A percentile compares a stretch with the other conserved stretches of the same genome.
These are phyloP conservation scores for Inga oerstediana DNA, from an alignment of 306 rosid species.

Conservation along the genomic window DNA sequence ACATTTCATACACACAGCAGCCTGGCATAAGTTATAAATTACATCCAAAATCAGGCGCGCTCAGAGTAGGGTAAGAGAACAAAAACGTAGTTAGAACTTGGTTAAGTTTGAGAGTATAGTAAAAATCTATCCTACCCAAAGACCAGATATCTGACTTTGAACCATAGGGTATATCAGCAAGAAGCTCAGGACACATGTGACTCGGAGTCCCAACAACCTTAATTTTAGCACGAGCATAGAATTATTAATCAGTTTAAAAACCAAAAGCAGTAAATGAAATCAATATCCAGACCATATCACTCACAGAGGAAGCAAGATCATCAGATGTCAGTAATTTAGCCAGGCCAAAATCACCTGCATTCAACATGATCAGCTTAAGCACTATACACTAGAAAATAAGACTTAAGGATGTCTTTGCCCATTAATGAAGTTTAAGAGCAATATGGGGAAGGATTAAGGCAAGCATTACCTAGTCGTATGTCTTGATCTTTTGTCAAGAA, in stretches of 20 bases:
- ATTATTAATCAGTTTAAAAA: conserved; percentile 17
- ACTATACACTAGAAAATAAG: conserved; percentile 13
- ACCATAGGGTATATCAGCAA: conserved; percentile 98
- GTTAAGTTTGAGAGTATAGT: conserved; percentile 21
- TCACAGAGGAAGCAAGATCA: conserved; percentile 96
- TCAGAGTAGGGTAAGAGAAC: conserved; percentile 3
- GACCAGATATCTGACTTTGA: conserved; percentile 99
- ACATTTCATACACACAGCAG: conserved; percentile 96
- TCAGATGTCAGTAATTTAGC: conserved; percentile 95
- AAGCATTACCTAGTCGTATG: conserved; percentile 77
- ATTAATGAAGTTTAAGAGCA: neutral
- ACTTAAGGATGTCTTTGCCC: neutral
- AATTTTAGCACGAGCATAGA: conserved; percentile 15
- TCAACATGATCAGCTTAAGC: conserved; percentile 30
- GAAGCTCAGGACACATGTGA: conserved; percentile 99
- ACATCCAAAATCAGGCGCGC: conserved; percentile 17
- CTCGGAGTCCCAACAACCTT: conserved; percentile 98
- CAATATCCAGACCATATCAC: conserved; percentile 32
- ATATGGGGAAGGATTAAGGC: conserved; percentile 10
- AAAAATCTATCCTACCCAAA: conserved; percentile 59
- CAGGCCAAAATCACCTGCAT: conserved; percentile 95
- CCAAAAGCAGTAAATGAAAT: conserved; percentile 6
- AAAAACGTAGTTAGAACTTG: neutral
- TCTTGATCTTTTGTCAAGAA: conserved; percentile 92
- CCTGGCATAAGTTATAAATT: conserved; percentile 51